Percentiles rank a stretch among this genome's conserved stretches.
phyloP scores from a whole-genome alignment of 1,284 basidiomycete species.

The Inonotus obliquus region DNA sequence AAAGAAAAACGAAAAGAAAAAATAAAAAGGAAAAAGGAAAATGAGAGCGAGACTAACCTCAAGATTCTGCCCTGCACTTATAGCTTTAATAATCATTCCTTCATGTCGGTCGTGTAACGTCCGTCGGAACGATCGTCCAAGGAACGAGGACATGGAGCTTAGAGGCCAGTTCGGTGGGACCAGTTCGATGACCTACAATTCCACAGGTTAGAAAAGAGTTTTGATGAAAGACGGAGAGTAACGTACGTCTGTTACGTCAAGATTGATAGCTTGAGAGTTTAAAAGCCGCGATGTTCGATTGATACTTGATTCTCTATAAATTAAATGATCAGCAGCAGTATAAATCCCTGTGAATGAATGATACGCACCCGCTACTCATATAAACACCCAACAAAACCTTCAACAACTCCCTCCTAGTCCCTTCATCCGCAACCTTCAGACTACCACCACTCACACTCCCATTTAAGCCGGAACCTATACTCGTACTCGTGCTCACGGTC shows the following conservation, averaged over 20 bases:
- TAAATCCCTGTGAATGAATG: neutral
- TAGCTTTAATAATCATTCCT: constrained; percentile 65
- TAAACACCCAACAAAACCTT: constrained; percentile 76
- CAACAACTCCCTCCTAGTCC: constrained; percentile 54
- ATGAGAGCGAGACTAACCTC: constrained; percentile 33
- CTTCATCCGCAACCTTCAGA: constrained; percentile 45
- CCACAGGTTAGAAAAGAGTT: neutral
- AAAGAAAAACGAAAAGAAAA: neutral
- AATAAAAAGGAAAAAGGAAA: neutral
- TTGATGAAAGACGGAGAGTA: constrained; percentile 2
- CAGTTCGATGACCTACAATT: constrained; percentile 57
- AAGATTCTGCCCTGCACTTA: constrained; percentile 69
- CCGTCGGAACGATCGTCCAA: constrained; percentile 71
- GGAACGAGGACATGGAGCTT: constrained; percentile 66
- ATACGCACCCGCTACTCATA: constrained; percentile 63
- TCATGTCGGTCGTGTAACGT: constrained; percentile 70
- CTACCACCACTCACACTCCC: constrained; percentile 20
- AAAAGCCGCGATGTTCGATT: constrained; percentile 63
- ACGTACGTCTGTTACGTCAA: constrained; percentile 74
- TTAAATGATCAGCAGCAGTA: constrained; percentile 6
- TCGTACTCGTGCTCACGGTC: constrained; percentile 22
- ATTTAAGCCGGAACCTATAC: constrained; percentile 6
- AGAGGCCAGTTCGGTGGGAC: constrained; percentile 78
- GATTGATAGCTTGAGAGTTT: constrained; percentile 73
- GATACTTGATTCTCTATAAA: constrained; percentile 39